phyloP scores from a whole-genome alignment of 495 filamentous ascomycete species.

The Talaromyces borbonicus region DNA sequence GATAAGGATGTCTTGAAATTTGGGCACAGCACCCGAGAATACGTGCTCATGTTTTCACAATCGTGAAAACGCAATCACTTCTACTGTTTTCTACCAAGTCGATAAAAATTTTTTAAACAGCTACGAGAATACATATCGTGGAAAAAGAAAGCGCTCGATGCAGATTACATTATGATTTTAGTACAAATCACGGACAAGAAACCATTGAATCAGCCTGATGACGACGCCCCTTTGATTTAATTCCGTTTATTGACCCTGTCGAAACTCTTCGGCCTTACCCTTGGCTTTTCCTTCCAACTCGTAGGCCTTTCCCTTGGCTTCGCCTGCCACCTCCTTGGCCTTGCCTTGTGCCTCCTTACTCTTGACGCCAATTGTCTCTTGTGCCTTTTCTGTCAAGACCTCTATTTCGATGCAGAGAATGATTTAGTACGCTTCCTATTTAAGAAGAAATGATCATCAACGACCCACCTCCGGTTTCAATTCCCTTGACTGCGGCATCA shows the following conservation, averaged over 20 bases:
- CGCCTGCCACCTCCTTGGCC: conserved; percentile 29
- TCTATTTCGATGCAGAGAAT: too few relatives aligned
- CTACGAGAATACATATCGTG: neutral
- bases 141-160: conserved; percentile 1
- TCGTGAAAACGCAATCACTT: conserved; percentile 3
- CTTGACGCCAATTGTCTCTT: conserved; percentile 26
- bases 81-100: neutral
- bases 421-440: too few relatives aligned
- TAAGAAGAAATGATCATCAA: too few relatives aligned
- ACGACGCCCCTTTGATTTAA: neutral
- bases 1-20: conserved; percentile 86
- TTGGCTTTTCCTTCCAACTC: conserved; percentile 31
- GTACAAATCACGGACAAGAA: too few relatives aligned
- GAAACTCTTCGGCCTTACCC: conserved; percentile 30
- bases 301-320: conserved; percentile 34
- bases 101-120: too few relatives aligned
- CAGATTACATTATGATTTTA: neutral
- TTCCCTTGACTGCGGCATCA: conserved; percentile 48
- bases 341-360: conserved; percentile 26
- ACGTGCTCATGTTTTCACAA: conserved; percentile 63
- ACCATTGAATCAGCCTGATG: neutral
- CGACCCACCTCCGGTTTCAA: conserved; percentile 47
- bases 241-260: conserved; percentile 17
- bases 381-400: conserved; percentile 30
- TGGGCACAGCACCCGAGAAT: conserved; percentile 78